phyloP scores from a whole-genome alignment of 352 stramenopile genomes.

The Saprolegnia diclina region DNA sequence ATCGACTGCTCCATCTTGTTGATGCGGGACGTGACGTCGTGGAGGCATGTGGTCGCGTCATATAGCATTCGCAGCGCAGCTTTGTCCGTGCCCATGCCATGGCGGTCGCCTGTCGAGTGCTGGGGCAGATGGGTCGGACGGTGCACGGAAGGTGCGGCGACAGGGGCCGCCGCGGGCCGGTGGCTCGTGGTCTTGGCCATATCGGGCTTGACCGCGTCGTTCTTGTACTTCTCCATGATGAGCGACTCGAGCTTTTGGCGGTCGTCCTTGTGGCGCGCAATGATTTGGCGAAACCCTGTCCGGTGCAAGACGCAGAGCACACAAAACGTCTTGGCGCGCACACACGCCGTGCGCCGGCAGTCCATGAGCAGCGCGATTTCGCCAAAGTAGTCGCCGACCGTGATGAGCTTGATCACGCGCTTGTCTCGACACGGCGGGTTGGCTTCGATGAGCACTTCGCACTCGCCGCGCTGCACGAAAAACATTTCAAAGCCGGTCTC shows the following conservation, averaged over 20 bases:
- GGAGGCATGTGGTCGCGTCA: not conserved
- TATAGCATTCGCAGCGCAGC: slow-evolving; percentile 5
- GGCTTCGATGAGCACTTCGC: slow-evolving; percentile 33
- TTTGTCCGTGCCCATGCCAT: slow-evolving; percentile 10
- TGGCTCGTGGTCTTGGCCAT: not conserved
- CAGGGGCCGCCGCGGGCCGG: not conserved
- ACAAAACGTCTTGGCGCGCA: slow-evolving; percentile 41
- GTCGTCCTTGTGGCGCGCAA: slow-evolving; percentile 34
- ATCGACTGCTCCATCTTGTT: slow-evolving; percentile 3
- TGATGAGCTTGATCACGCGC: not conserved
- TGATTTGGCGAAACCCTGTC: slow-evolving; percentile 34
- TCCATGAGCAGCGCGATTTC: slow-evolving; percentile 49
- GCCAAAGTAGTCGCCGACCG: slow-evolving; percentile 39
- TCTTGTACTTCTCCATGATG: slow-evolving; percentile 18
- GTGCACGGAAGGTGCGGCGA: not conserved
- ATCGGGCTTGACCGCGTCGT: not conserved
- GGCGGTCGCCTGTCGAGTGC: too few species aligned
- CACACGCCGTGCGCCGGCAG: slow-evolving; percentile 39
- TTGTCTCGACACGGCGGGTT: slow-evolving; percentile 13
- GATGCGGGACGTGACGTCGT: slow-evolving; percentile 10
- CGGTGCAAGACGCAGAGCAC: slow-evolving; percentile 48
- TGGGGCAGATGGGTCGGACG: not conserved
- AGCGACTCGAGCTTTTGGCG: slow-evolving; percentile 27
- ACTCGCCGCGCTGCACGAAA: slow-evolving; percentile 60
- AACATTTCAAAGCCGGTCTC: slow-evolving; percentile 61